These are phyloP conservation scores for Capronia americana DNA, from an alignment of 2,329 filamentous ascomycete species.

Conservation along the genomic window DNA sequence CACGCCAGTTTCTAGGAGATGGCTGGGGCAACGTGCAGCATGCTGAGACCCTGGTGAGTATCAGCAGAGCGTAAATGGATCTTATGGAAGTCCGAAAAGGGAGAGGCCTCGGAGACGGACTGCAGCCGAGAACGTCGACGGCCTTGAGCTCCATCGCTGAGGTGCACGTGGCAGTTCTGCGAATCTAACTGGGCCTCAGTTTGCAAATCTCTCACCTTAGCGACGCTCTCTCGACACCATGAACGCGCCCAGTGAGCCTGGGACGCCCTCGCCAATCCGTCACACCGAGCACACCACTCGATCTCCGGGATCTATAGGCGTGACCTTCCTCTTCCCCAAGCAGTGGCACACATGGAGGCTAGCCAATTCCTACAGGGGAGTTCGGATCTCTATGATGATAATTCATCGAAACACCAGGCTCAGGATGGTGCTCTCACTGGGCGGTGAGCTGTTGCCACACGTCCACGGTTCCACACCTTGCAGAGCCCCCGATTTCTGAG, in stretches of 20 bases:
- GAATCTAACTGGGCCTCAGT: not conserved
- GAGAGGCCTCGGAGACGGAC: not conserved
- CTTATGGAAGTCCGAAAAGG: not conserved
- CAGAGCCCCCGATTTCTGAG: conserved; percentile 3
- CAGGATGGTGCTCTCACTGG: not conserved
- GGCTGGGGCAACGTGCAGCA: conserved; percentile 14
- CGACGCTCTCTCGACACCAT: not conserved
- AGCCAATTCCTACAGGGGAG: not conserved
- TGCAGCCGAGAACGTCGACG: not conserved
- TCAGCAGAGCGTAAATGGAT: conserved; percentile 8
- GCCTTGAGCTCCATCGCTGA: not conserved
- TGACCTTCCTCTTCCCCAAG: not conserved
- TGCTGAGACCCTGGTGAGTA: conserved; percentile 11
- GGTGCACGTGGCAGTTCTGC: not conserved
- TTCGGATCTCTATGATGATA: conserved; percentile 16
- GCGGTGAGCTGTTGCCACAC: not conserved
- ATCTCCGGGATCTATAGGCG: not conserved
- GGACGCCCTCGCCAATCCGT: not conserved
- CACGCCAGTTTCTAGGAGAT: not conserved
- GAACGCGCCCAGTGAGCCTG: not conserved
- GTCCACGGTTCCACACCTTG: conserved; percentile 11
- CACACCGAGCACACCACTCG: not conserved
- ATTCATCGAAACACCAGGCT: conserved; percentile 8
- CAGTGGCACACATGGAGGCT: not conserved
- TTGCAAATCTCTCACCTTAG: conserved; percentile 5